Evolutionary conservation across 1,284 basidiomycete species (phyloP).

Genomic region (Tilletia walkeri): DNA sequence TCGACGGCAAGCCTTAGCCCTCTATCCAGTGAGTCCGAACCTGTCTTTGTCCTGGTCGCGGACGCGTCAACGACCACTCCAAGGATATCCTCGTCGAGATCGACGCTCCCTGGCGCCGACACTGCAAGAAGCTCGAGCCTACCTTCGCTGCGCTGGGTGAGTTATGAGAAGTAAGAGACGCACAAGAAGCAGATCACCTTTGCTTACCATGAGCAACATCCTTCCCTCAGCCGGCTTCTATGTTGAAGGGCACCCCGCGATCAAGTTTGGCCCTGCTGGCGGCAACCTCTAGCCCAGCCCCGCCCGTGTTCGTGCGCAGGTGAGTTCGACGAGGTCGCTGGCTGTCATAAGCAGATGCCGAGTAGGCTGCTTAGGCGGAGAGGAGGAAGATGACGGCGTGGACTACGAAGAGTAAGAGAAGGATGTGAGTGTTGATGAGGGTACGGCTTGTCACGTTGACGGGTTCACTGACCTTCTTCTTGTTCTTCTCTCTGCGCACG

Average conservation of each 20-base stretch:
- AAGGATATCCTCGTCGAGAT: slow-evolving; percentile 96
- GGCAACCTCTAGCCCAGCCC: too few species aligned
- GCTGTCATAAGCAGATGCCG: too few species aligned
- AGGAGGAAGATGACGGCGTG: too few species aligned
- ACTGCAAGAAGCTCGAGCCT: slow-evolving; percentile 90
- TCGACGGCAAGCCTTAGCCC: slow-evolving; percentile 73
- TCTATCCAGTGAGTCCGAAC: slow-evolving; percentile 88
- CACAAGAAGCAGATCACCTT: slow-evolving; percentile 78
- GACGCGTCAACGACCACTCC: slow-evolving; percentile 75
- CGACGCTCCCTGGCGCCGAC: slow-evolving; percentile 83
- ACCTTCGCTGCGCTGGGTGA: slow-evolving; percentile 89
- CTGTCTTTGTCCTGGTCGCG: slow-evolving; percentile 80
- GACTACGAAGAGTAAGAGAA: too few species aligned
- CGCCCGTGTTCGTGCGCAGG: too few species aligned
- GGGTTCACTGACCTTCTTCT: too few species aligned
- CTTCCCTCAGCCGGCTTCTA: slow-evolving; percentile 81
- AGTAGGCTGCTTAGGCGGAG: too few species aligned
- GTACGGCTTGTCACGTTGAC: too few species aligned
- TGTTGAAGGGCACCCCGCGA: slow-evolving; percentile 78
- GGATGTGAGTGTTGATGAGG: too few species aligned
- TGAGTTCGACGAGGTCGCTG: too few species aligned
- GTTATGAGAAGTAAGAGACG: slow-evolving; percentile 70
- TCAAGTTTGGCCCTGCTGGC: slow-evolving; percentile 97
- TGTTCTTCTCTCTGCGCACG: too few species aligned
- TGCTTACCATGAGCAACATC: slow-evolving; percentile 82